Base-by-base conservation (phyloP, 768 basidiomycete genomes). In the Hysterangium stoloniferum region DNA sequence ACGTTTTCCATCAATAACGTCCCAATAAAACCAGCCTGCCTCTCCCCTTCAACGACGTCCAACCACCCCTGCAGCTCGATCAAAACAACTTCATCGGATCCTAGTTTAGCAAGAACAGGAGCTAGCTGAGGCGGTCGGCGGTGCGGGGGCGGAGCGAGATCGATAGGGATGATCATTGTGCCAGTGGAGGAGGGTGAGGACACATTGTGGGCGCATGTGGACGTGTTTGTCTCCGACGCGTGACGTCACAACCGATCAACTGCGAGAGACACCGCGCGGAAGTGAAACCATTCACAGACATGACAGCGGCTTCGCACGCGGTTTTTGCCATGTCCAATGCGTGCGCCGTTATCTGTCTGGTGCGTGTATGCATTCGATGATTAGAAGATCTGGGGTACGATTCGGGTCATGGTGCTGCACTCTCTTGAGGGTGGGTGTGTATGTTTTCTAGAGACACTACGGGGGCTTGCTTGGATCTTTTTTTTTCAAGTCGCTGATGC, bases 31-130 rank as follows among this genome's bases (percentile, higher is more conserved):
- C 82, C 78, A 4, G 83, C 85, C 24, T 81, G 74, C 32, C 75
- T 77, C 56, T 82, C 75, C 7, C 73, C 77, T 49, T 87, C 84
- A 28, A 85, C 80, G 37, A 62, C 59, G 38, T 85, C 80, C 32
- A 96, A 73, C 44, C 74, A 71, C 45, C 93, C 93, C 64, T 97
- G 94, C 4, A 96, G 71, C 59, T 97, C 93, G 47, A 97, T 76
- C 4, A 97, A 69, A 35, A 91, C 79, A 12, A 91, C 62, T 60
- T 92, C 88, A 36, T 84, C 81, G 55, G 86, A 74, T 13, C 88
- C 89, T 36, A 94, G 76, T 51, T 75, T 74, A 1, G 82, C 83
- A 12, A 95, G 71, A n/a, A 62, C 65, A 1, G 70, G 58, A n/a
- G 29, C 15, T 17, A 45, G 29, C 7, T 13, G 29, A n/a, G 6